A percentile compares a stretch with the other conserved stretches of the same genome.
These are phyloP conservation scores for Hanseniaspora thailandica DNA, from an alignment of 805 yeast species.

Conservation along the genomic window DNA sequence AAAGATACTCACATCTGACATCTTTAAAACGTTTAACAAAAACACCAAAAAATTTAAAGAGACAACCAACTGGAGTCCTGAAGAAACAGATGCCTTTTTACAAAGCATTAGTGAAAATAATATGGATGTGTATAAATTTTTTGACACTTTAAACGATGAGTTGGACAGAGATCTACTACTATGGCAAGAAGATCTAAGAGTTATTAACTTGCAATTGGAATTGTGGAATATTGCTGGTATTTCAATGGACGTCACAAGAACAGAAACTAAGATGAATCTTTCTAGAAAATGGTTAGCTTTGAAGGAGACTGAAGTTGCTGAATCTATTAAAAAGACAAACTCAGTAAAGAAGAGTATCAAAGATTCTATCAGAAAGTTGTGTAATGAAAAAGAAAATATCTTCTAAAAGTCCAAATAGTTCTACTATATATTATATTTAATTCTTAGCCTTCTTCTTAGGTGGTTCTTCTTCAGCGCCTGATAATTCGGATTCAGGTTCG, in stretches of 20 bases:
- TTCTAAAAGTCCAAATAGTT: not conserved
- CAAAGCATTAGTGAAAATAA: not conserved
- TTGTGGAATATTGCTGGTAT: conserved; percentile 9
- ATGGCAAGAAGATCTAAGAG: conserved; percentile 2
- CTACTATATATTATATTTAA: not conserved
- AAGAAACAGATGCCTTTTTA: not conserved
- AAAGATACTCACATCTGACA: not conserved
- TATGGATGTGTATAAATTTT: not conserved
- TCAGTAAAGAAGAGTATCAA: conserved; percentile 1
- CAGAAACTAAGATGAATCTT: not conserved
- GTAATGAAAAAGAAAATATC: not conserved
- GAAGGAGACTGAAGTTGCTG: not conserved
- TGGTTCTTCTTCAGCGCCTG: conserved; percentile 11
- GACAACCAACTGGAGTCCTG: not conserved
- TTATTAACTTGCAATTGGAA: not conserved
- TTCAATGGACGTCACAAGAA: conserved; percentile 6
- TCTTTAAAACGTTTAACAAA: conserved; percentile 13
- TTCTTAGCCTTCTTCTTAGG: conserved; percentile 10
- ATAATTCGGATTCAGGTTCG: not conserved
- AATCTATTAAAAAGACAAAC: conserved; percentile 1
- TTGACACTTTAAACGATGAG: conserved; percentile 3
- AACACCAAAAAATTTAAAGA: conserved; percentile 15
- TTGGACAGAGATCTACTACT: conserved; percentile 1
- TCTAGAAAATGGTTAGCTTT: not conserved
- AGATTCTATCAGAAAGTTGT: not conserved